A percentile compares a stretch with the other conserved stretches of the same genome.
phyloP scores from a whole-genome alignment of 2,329 filamentous ascomycete species.

The Xylariaceae sp. region DNA sequence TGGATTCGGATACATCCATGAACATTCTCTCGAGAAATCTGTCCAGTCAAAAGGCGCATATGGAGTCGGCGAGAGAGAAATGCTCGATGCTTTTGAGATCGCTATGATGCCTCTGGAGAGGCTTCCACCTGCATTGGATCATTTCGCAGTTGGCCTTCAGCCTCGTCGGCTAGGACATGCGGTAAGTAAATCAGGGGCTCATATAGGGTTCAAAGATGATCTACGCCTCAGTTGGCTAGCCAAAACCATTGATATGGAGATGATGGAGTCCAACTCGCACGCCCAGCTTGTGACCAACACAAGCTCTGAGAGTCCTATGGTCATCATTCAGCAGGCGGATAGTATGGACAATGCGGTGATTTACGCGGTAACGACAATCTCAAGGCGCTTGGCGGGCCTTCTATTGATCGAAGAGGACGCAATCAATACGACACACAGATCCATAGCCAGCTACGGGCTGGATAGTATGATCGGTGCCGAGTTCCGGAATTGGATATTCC shows the following conservation, averaged over 20 bases:
- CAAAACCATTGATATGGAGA: background rate
- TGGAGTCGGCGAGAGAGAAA: constrained; percentile 26
- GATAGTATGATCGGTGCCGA: constrained; percentile 37
- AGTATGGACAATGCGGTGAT: constrained; percentile 6
- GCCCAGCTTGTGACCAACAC: background rate
- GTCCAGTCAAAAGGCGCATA: constrained; percentile 29
- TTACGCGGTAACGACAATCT: constrained; percentile 17
- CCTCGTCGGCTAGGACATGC: constrained; percentile 4
- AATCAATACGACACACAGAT: background rate
- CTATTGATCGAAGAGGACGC: constrained; percentile 18
- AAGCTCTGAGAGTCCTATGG: no score
- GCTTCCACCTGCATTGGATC: background rate
- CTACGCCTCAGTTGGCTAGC: background rate
- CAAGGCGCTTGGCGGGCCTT: constrained; percentile 20
- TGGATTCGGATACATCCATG: constrained; percentile 20
- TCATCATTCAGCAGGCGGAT: background rate
- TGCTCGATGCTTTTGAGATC: constrained; percentile 24
- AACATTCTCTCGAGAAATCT: constrained; percentile 16
- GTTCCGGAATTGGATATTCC: constrained; percentile 36
- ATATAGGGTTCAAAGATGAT: background rate
- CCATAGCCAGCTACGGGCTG: constrained; percentile 28
- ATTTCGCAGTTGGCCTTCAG: constrained; percentile 18
- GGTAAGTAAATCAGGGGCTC: background rate
- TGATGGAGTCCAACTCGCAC: background rate
- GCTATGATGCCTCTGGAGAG: constrained; percentile 17